Percentiles rank a stretch among this genome's conserved stretches.
These are phyloP conservation scores for Solanum acaule DNA, from an alignment of 257 asterid species.

Conservation along the genomic window DNA sequence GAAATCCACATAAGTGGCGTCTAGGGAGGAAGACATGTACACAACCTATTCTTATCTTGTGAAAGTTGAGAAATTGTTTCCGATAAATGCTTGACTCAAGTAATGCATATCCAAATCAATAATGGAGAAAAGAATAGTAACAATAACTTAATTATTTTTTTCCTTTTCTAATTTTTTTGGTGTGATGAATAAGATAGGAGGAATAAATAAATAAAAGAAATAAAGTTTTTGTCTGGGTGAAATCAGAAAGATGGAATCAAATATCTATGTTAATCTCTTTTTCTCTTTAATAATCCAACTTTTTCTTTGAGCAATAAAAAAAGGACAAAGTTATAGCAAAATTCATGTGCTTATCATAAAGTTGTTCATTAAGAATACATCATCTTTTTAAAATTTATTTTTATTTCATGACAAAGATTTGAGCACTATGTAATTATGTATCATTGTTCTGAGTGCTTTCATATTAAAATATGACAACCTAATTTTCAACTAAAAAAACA, in stretches of 20 bases:
- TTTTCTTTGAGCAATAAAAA: not conserved
- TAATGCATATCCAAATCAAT: not conserved
- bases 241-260: not conserved
- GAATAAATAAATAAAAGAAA: not conserved
- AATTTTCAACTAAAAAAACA: no score
- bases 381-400: not conserved
- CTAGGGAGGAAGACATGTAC: not conserved
- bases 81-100: not conserved
- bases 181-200: not conserved
- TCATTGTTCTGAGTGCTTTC: not conserved
- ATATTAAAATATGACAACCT: not conserved
- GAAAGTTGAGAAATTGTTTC: not conserved
- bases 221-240: not conserved
- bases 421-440: not conserved
- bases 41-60: not conserved
- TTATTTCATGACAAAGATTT: not conserved
- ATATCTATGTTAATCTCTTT: not conserved
- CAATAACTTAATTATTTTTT: no score
- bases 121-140: no score
- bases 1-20: no score
- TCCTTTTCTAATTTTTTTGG: not conserved
- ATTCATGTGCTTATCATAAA: not conserved
- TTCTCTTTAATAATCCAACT: not conserved
- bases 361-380: not conserved
- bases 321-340: not conserved